Base-by-base conservation (phyloP, 371 early-diverging fungal species). In the Mucor sp. region DNA sequence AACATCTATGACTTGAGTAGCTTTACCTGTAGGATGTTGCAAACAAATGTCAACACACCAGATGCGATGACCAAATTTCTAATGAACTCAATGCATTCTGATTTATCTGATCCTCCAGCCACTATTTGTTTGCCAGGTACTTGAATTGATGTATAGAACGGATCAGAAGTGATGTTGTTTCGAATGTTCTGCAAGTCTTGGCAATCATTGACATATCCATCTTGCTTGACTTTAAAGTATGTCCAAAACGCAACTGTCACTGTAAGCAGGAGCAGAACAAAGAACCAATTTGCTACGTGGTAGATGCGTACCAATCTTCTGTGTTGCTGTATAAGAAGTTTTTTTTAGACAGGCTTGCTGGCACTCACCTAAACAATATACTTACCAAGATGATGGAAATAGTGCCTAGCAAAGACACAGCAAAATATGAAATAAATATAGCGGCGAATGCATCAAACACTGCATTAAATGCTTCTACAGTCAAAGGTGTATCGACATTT, bases 261-360 rank as follows among this genome's bases (percentile, higher is more conserved):
- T 8, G 74, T 74, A n/a, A 81, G 66, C 3, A 76, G 35, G 25
- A 74, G 39, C 3, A 78, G 48, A 17, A 78, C 80, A 62, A 75
- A 75, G 59, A 80, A 75, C 80, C 80, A 80, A 62, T 80, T 75
- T n/a, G 67, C n/a, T 27, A 77, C 59, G 47, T 77, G 77, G 66
- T 77, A 77, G 4, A 74, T 59, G 15, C 74, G 70, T 14, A 80
- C 74, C 63, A 75, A 19, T 23, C 55, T 74, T 47, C 75, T 70
- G 9, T 64, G 66, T 76, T 74, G 74, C 77, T 77, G 60, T 63
- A 11, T 30, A 28, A 55, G 9, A 59, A 27, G 6, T 37, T 2
- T 30, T 58, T 19, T 30, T 58, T 19, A 56, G 32, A 41, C n/a
- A 14, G 1, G 4, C 8, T 6, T 39, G n/a, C 17, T 48, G 1